phyloP scores from a whole-genome alignment of 1,284 basidiomycete species.

The Fomitopsis betulina region DNA sequence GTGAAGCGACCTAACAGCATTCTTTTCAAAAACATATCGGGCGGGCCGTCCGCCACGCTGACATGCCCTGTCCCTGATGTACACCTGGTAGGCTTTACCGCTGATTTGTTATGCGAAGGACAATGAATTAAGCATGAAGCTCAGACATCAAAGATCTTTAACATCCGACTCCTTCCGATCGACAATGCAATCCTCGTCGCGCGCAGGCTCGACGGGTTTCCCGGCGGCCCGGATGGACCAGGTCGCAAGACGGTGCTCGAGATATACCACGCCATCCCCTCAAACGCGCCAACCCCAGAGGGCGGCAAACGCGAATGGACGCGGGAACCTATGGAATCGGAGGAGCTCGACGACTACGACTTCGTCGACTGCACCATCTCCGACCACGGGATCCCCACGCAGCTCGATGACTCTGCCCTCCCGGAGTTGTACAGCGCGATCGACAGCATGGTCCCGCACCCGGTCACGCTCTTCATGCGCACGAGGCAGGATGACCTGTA shows the following conservation, averaged over 20 bases:
- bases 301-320: slow-evolving; percentile 3
- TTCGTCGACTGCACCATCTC: slow-evolving; percentile 45
- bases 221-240: slow-evolving; percentile 14
- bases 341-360: slow-evolving; percentile 15
- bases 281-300: slow-evolving; percentile 13
- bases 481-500: slow-evolving; percentile 5
- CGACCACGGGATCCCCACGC: slow-evolving; percentile 36
- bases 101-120: not conserved
- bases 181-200: slow-evolving; percentile 53
- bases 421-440: slow-evolving; percentile 21
- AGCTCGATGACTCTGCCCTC: slow-evolving; percentile 30
- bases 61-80: slow-evolving; percentile 11
- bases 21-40: slow-evolving; percentile 42
- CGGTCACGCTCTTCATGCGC: slow-evolving; percentile 5
- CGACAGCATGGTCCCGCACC: slow-evolving; percentile 2
- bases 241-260: slow-evolving; percentile 14
- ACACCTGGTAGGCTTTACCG: not conserved
- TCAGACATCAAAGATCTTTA: slow-evolving; percentile 43
- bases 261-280: slow-evolving; percentile 13
- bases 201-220: slow-evolving; percentile 28
- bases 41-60: slow-evolving; percentile 25
- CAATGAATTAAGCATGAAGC: not conserved
- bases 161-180: slow-evolving; percentile 48
- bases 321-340: not conserved
- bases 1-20: slow-evolving; percentile 40